Evolutionary conservation across 495 filamentous ascomycete genomes (phyloP).

Genomic region (Aspergillus mulundensis): DNA sequence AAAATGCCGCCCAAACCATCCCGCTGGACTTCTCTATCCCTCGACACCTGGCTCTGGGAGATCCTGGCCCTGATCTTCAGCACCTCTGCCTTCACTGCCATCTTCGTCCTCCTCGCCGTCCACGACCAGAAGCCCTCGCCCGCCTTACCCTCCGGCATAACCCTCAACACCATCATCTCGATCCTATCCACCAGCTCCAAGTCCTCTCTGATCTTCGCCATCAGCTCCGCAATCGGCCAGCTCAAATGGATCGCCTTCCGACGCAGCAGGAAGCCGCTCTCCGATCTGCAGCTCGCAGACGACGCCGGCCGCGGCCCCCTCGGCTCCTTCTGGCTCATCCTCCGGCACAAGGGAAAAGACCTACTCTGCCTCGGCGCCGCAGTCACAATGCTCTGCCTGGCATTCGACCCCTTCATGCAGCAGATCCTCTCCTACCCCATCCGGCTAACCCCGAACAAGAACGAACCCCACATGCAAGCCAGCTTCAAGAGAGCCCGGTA

Average conservation of each 20-base stretch:
- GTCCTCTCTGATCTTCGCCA: constrained; percentile 23
- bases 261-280: constrained; percentile 17
- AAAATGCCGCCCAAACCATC: too few species aligned
- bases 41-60: background rate
- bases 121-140: constrained; percentile 10
- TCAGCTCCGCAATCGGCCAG: constrained; percentile 29
- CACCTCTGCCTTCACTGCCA: constrained; percentile 13
- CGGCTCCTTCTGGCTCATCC: constrained; percentile 30
- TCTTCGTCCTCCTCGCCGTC: constrained; percentile 8
- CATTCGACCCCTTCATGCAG: constrained; percentile 33
- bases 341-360: constrained; percentile 6
- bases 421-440: constrained; percentile 26
- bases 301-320: constrained; percentile 36
- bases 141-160: constrained; percentile 10
- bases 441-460: background rate
- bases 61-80: constrained; percentile 6
- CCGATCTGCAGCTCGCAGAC: constrained; percentile 30
- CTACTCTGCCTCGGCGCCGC: constrained; percentile 25
- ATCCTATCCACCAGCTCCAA: constrained; percentile 29
- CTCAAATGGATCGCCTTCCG: constrained; percentile 37
- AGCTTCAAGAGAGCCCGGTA: too few species aligned
- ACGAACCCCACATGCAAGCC: background rate
- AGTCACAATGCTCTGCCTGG: constrained; percentile 23
- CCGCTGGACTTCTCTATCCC: background rate
- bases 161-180: constrained; percentile 33